A percentile compares a stretch with the other conserved stretches of the same genome.
phyloP scores from a whole-genome alignment of 306 rosid genomes.

The Glycyrrhiza uralensis region DNA sequence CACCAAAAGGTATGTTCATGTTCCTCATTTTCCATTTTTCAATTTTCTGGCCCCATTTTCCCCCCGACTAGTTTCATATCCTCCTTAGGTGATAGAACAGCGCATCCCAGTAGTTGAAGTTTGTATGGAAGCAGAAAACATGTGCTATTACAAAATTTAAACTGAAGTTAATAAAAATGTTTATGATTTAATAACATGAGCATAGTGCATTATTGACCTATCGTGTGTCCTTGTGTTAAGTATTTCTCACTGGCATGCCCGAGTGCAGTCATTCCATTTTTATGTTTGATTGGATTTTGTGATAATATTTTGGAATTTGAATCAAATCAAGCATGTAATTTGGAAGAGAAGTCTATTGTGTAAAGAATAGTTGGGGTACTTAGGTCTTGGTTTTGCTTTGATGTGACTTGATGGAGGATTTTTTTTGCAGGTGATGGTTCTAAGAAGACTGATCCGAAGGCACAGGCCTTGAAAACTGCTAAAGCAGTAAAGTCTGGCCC shows the following conservation, averaged over 20 bases:
- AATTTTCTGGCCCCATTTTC: neutral
- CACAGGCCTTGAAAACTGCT: conserved; percentile 63
- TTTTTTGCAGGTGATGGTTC: conserved; percentile 46
- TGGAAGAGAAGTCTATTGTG: neutral
- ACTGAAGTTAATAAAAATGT: neutral
- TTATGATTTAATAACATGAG: neutral
- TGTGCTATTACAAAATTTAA: neutral
- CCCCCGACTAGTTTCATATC: no score
- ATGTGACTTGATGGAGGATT: neutral
- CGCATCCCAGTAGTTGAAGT: neutral
- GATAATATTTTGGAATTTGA: neutral
- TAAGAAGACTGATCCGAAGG: conserved; percentile 57
- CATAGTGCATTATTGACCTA: neutral
- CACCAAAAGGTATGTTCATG: conserved; percentile 45
- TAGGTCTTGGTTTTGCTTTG: neutral
- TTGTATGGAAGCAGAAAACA: neutral
- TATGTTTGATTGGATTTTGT: neutral
- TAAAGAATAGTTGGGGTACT: neutral
- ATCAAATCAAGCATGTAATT: neutral
- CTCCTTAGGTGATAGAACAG: no score
- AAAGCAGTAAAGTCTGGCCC: conserved; percentile 52
- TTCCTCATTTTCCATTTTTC: neutral
- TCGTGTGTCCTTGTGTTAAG: neutral
- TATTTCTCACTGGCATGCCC: no score
- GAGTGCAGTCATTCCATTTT: neutral